Conservation (phyloP, 768 basidiomycete species). For the Royoungia palumana region DNA sequence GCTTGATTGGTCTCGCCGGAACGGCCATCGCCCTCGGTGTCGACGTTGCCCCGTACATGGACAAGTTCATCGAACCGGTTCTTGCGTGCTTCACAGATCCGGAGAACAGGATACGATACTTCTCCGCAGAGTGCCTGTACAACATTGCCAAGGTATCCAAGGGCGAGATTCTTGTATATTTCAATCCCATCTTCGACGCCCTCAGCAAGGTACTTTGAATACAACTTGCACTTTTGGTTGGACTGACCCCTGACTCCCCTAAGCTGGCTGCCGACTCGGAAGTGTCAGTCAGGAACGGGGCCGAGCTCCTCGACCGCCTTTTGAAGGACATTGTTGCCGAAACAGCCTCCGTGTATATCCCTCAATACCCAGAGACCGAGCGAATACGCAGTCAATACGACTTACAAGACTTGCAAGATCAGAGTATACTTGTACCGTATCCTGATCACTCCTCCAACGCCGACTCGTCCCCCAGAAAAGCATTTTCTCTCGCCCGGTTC, state of each 20-base stretch:
- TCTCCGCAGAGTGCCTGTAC: slow-evolving; percentile 96
- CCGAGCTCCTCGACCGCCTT: slow-evolving; percentile 93
- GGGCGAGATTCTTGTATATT: slow-evolving; percentile 93
- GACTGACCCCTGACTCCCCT: slow-evolving; percentile 6
- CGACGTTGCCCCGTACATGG: slow-evolving; percentile 92
- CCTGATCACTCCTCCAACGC: slow-evolving; percentile 43
- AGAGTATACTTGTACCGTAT: slow-evolving; percentile 62
- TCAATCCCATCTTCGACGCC: slow-evolving; percentile 97
- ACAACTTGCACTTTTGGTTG: slow-evolving; percentile 1
- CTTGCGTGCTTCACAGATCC: slow-evolving; percentile 90
- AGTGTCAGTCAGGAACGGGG: slow-evolving; percentile 95
- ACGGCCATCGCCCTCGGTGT: slow-evolving; percentile 96
- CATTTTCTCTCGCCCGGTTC: slow-evolving; percentile 92
- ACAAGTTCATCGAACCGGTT: slow-evolving; percentile 85
- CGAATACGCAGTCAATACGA: slow-evolving; percentile 49
- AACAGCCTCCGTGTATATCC: slow-evolving; percentile 91
- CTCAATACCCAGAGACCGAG: slow-evolving; percentile 80
- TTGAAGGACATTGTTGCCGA: slow-evolving; percentile 98
- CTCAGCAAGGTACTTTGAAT: slow-evolving; percentile 77
- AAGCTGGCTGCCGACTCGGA: slow-evolving; percentile 97
- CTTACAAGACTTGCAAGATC: slow-evolving; percentile 41
- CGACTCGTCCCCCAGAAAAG: slow-evolving; percentile 51
- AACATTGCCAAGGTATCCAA: slow-evolving; percentile 98
- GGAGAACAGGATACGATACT: slow-evolving; percentile 94
- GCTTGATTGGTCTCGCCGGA: slow-evolving; percentile 92